Evolutionary conservation across 2,329 filamentous ascomycete genomes (phyloP).

Genomic region (Verticillium albo-atrum): DNA sequence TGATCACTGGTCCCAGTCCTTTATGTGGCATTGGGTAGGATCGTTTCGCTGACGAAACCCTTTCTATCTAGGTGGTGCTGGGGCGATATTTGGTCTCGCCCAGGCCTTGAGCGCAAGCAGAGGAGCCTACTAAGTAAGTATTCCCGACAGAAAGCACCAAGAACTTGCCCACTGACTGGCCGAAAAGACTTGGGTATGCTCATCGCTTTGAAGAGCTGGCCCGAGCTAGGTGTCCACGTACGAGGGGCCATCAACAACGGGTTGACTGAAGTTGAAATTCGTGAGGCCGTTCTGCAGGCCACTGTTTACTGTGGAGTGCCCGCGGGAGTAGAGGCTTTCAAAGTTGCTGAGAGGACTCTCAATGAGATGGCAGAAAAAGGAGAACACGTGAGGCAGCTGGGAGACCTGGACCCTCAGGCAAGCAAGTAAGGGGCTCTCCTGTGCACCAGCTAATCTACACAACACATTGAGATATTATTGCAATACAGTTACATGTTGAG

Average conservation of each 20-base stretch:
- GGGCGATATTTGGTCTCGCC: slow-evolving; percentile 58
- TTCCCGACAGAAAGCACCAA: too few relatives aligned
- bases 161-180: not conserved
- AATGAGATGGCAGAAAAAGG: slow-evolving; percentile 20
- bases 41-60: too few relatives aligned
- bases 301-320: slow-evolving; percentile 36
- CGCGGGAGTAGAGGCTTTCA: slow-evolving; percentile 31
- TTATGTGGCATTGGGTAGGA: not conserved
- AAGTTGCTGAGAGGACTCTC: slow-evolving; percentile 18
- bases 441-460: too few relatives aligned
- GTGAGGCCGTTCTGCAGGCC: slow-evolving; percentile 47
- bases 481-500: too few relatives aligned
- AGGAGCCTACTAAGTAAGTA: slow-evolving; percentile 46
- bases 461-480: too few relatives aligned
- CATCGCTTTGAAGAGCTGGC: slow-evolving; percentile 52
- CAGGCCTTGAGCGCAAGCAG: slow-evolving; percentile 55
- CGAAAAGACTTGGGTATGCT: slow-evolving; percentile 53
- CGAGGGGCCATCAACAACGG: slow-evolving; percentile 60
- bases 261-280: slow-evolving; percentile 45
- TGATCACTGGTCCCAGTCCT: not conserved
- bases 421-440: too few relatives aligned
- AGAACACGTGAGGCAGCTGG: slow-evolving; percentile 16
- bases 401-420: not conserved
- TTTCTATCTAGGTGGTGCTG: slow-evolving; percentile 36
- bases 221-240: slow-evolving; percentile 56